phyloP scores from a whole-genome alignment of 306 rosid genomes.

The Crotalaria pallida region DNA sequence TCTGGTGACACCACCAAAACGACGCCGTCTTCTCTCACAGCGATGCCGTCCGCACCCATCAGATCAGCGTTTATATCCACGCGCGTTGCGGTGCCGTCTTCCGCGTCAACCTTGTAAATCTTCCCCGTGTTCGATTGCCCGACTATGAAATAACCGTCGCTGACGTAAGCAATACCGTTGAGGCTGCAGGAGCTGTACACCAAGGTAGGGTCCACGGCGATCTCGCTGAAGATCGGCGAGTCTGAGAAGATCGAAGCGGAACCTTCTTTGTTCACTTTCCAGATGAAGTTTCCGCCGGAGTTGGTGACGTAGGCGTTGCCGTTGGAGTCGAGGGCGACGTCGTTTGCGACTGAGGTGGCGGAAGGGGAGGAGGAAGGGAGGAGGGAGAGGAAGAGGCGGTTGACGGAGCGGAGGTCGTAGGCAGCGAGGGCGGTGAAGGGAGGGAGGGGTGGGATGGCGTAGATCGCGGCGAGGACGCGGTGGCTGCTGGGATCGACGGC shows the following conservation, averaged over 20 bases:
- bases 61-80: constrained; percentile 47
- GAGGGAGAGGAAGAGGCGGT: constrained; percentile 50
- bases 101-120: constrained; percentile 63
- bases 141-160: constrained; percentile 66
- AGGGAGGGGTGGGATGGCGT: constrained; percentile 38
- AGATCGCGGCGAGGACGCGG: constrained; percentile 69
- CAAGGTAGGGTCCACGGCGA: constrained; percentile 29
- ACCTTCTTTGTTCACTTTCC: constrained; percentile 60
- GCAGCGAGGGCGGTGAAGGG: constrained; percentile 73
- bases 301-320: constrained; percentile 89
- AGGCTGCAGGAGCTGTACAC: constrained; percentile 44
- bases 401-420: constrained; percentile 56
- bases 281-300: constrained; percentile 58
- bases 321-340: constrained; percentile 52
- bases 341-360: constrained; percentile 44
- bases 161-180: constrained; percentile 69
- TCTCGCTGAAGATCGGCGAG: constrained; percentile 41
- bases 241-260: constrained; percentile 60
- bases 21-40: constrained; percentile 53
- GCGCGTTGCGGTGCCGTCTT: constrained; percentile 48
- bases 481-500: constrained; percentile 47
- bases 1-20: constrained; percentile 58
- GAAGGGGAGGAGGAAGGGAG: too few species aligned
- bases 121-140: constrained; percentile 74
- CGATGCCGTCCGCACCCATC: constrained; percentile 49